Evolutionary conservation across 2,329 filamentous ascomycete genomes (phyloP), one percentile per base, ranked within the genome.

Genomic region (Scedosporium minutisporum): DNA sequence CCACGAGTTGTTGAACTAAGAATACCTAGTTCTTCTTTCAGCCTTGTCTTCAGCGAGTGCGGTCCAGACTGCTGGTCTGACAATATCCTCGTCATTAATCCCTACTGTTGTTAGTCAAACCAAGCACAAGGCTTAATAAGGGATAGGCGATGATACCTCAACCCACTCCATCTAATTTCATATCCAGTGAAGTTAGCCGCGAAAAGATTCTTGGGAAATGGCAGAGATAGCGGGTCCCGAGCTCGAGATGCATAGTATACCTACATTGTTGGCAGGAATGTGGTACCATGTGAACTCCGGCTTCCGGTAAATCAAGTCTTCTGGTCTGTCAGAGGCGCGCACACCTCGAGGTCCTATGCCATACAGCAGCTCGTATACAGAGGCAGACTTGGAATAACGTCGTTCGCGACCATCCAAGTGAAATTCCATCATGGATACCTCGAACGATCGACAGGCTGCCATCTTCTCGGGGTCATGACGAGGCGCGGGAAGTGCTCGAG

Each of bases 211-310:
- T 38, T 38, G 33, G 33, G 33, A 38, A 12, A 38, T 4, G 33
- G 10, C 4, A 38, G 33, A 38, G 10, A 38, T 38, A 4, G 10
- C 9, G 33, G 10, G 29, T 33, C 6, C 29, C 6, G 29, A 33
- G 33, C 9, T 38, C 12, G 33, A 38, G 33, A 38, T 38, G 33
- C 33, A 38, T 38, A 38, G 10, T n/a, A 18, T 48, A 60, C 63
- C 9, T 60, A 64, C 63, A 55, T 64, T 65, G 25, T 65, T 65
- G 3, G 55, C 27, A 33, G 64, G 64, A 18, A 65, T 41, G 23
- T 65, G 64, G 53, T 65, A 65, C 64, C 64, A 65, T 1, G 64
- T 65, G 33, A 60, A 65, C 18, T 61, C 57, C 2, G 64, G 64
- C 6, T 23, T 48, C 44, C 44, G 44, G 16, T 4, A 16, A 3